Evolutionary conservation across 2,329 filamentous ascomycete genomes (phyloP), one percentile per base, ranked within the genome.

Genomic region (Aspergillus viridinutans): DNA sequence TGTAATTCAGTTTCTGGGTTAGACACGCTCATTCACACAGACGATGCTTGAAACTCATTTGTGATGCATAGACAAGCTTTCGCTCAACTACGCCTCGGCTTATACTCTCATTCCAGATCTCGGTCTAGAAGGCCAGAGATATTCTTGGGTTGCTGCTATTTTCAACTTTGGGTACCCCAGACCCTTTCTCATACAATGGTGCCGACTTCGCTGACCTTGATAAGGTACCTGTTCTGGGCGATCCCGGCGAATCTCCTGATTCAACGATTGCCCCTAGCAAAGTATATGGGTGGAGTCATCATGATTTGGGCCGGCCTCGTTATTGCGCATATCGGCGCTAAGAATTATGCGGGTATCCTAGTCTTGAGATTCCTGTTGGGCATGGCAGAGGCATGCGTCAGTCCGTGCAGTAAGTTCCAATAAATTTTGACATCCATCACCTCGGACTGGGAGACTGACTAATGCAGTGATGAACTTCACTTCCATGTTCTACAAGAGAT

Each of bases 281-380:
- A 74, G 45, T 67, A 78, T 23, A 73, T 78, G 54, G 75, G 74
- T 3, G 55, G 62, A 2, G 77, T 78, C 69, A 64, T 75, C 6
- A 54, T 74, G 3, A 54, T 75, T 42, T 82, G 80, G 80, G 72
- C 72, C 23, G 62, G 69, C 0, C 61, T 78, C n/a, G 67, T 75
- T 28, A 67, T 72, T 55, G 67, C 71, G 9, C 74, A 76, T 54
- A 67, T 71, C n/a, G 74, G 69, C 1, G 72, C 72, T 0, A 71
- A 66, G 49, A 73, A 72, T 51, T 78, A 74, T 60, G 72, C 72
- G 1, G 74, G 75, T 9, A 71, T 81, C 5, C 65, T 82, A 1
- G 73, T 77, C 0, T 69, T 80, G 51, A 74, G 80, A 23, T 76
- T 82, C 48, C 69, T 80, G 2, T 72, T 81, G 66, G 78, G 78